A percentile compares a stretch with the other conserved stretches of the same genome.
Conservation (phyloP, 2,329 filamentous ascomycete species). For the Stachybotrys chlorohalonatus region DNA sequence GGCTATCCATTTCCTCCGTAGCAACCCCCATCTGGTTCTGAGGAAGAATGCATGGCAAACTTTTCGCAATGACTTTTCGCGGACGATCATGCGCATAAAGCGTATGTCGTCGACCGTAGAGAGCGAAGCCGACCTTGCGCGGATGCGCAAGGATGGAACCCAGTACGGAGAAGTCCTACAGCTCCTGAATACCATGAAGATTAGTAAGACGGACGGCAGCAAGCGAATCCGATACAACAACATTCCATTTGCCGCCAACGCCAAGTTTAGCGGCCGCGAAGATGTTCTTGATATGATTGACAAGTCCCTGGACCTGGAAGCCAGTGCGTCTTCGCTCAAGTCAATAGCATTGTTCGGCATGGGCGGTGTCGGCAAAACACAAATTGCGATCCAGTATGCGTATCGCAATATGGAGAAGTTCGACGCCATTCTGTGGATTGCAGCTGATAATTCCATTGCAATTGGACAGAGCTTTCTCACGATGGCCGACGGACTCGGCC, state of each 20-base stretch:
- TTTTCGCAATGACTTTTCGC: conserved; percentile 15
- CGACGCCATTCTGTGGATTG: conserved; percentile 14
- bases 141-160: conserved; percentile 15
- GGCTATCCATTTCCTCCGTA: conserved; percentile 19
- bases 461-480: conserved; percentile 12
- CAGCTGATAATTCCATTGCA: conserved; percentile 7
- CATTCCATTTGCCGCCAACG: conserved; percentile 3
- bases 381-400: conserved; percentile 18
- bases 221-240: conserved; percentile 5
- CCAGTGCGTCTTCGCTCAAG: conserved; percentile 1
- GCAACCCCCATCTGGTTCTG: conserved; percentile 14
- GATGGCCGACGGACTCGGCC: conserved; percentile 6
- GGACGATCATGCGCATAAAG: conserved; percentile 13
- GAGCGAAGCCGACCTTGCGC: conserved; percentile 16
- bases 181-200: conserved; percentile 6
- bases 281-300: conserved; percentile 3
- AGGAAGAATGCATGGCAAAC: conserved; percentile 12
- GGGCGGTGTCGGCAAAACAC: conserved; percentile 20
- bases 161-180: no score
- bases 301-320: not conserved
- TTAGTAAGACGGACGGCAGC: conserved; percentile 3
- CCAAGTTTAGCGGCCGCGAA: conserved; percentile 3
- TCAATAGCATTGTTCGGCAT: conserved; percentile 19
- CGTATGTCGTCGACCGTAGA: conserved; percentile 15
- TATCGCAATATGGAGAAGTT: conserved; percentile 9